Percentiles rank a stretch among this genome's conserved stretches.
phyloP scores from a whole-genome alignment of 2,329 filamentous ascomycete species.

The Pseudogymnoascus sp. region DNA sequence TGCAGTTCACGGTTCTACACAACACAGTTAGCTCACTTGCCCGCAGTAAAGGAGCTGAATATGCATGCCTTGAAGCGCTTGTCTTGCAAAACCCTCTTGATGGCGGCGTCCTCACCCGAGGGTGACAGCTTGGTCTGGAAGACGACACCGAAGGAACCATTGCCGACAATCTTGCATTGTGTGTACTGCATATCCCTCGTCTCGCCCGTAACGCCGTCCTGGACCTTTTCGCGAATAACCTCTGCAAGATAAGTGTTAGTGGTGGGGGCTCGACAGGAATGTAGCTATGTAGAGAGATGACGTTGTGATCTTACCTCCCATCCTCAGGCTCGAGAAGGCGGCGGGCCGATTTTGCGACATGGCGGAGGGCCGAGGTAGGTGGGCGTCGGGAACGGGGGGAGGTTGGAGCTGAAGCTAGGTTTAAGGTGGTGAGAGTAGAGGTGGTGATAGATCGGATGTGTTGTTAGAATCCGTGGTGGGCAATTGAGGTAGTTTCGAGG shows the following conservation, averaged over 20 bases:
- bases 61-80: constrained; percentile 93
- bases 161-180: constrained; percentile 98
- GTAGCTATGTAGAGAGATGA: constrained; percentile 4
- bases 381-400: constrained; percentile 32
- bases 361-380: constrained; percentile 1
- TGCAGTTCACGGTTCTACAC: constrained; percentile 92
- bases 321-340: constrained; percentile 82
- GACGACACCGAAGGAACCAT: constrained; percentile 96
- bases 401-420: constrained; percentile 37
- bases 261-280: constrained; percentile 16
- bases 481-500: constrained; percentile 30
- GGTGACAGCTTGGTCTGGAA: constrained; percentile 98
- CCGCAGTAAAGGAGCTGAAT: background rate
- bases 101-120: constrained; percentile 96
- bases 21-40: constrained; percentile 28
- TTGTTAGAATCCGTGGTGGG: constrained; percentile 51
- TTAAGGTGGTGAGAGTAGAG: background rate
- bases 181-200: constrained; percentile 97
- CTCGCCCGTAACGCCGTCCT: constrained; percentile 95
- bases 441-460: constrained; percentile 23
- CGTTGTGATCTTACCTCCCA: constrained; percentile 70
- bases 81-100: constrained; percentile 97
- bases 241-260: constrained; percentile 50
- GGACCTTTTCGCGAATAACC: constrained; percentile 96
- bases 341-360: constrained; percentile 92